Base-by-base conservation (phyloP, 2,329 filamentous ascomycete genomes). In the Phaeomoniella chlamydospora region DNA sequence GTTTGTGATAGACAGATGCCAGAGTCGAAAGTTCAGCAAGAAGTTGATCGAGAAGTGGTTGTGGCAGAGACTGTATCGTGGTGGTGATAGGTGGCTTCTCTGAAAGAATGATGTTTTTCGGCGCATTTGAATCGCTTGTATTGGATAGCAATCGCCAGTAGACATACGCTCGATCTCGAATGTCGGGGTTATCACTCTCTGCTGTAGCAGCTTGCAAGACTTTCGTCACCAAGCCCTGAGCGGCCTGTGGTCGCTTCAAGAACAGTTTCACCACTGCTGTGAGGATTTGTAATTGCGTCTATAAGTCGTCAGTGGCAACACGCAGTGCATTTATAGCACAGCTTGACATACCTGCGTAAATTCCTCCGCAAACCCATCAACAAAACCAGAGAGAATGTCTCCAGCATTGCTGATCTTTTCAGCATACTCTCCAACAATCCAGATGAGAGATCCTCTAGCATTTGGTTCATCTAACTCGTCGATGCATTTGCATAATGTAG, bases 381-480 rank as follows among this genome's bases (percentile, higher is more conserved):
- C 88, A 52, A 98, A 98, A 13, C 81, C 78, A 36, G 77, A 71
- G 40, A 98, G 61, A 43, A 98, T 96, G 47, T 96, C 85, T 44
- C 87, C 86, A n/a, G 90, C 90, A 49, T 98, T 96, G 62, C 75
- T 93, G 52, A 98, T 98, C 68, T 98, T 98, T 65, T 98, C 90
- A 1, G 90, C 90, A 54, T 98, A 98, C 57, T 98, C 90, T 47
- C 90, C 90, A 4, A 98, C 88, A 46, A 98, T 96, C 90, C 90
- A 98, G 51, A 98, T 96, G 40, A 98, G 65, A 15, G 88, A 81
- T 2, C 82, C 87, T 50, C 90, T 70, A 4, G 90, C 90, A 49
- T 86, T 79, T 1, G 88, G 87, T 58, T 98, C 90, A 52, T 98
- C 90, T 45, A 98, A 60, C 48, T 98, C 90, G 49, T 98, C 90